Conservation (phyloP, 495 filamentous ascomycete genomes). For the Penicillium coprophilum region DNA sequence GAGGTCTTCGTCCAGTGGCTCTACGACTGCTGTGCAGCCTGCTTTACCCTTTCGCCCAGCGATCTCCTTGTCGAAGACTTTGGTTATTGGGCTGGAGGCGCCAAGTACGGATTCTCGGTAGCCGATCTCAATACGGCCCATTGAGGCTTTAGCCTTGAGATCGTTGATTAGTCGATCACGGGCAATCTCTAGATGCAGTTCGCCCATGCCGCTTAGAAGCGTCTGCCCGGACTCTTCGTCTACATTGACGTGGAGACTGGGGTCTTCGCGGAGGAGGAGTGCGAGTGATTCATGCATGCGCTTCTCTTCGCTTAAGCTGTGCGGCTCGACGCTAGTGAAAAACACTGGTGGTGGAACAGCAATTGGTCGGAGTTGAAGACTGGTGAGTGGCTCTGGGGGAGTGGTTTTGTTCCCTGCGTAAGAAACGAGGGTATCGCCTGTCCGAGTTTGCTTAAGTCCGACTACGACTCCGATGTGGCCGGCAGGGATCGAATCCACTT, state of each 20-base stretch:
- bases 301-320: constrained; percentile 74
- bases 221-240: constrained; percentile 94
- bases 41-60: constrained; percentile 79
- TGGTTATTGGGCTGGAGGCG: constrained; percentile 51
- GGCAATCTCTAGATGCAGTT: constrained; percentile 96
- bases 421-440: constrained; percentile 86
- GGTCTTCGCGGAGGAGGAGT: constrained; percentile 85
- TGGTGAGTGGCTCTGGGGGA: constrained; percentile 67
- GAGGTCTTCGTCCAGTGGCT: constrained; percentile 52
- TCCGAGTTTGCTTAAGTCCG: constrained; percentile 85
- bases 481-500: constrained; percentile 72
- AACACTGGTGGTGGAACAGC: constrained; percentile 92
- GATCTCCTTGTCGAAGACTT: constrained; percentile 72
- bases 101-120: constrained; percentile 78
- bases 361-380: constrained; percentile 82
- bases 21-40: constrained; percentile 65
- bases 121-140: constrained; percentile 93
- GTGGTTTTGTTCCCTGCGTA: constrained; percentile 61
- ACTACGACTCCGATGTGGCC: constrained; percentile 97
- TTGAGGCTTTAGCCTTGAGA: constrained; percentile 82
- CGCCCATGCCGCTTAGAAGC: constrained; percentile 92
- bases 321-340: constrained; percentile 88
- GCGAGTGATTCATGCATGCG: constrained; percentile 70
- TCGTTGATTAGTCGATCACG: constrained; percentile 82
- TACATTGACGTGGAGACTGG: constrained; percentile 78